phyloP scores from a whole-genome alignment of 2,329 filamentous ascomycete species.

The Byssoonygena ceratinophila region DNA sequence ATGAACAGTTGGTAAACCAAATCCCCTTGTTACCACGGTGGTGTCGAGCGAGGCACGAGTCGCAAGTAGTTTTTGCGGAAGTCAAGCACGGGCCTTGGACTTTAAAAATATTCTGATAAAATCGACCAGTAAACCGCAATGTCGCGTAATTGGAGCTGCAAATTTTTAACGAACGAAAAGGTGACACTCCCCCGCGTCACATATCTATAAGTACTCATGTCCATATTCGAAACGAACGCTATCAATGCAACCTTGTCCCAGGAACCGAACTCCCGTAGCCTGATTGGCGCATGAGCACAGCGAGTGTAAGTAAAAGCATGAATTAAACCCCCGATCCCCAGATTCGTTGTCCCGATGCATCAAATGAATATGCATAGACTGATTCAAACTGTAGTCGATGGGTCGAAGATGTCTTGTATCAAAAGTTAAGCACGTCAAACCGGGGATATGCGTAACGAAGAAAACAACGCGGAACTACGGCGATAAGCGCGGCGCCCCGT shows the following conservation, averaged over 20 bases:
- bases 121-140: neutral
- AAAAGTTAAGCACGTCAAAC: neutral
- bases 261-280: conserved; percentile 7
- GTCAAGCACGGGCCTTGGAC: neutral
- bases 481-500: neutral
- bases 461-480: neutral
- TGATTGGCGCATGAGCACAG: conserved; percentile 13
- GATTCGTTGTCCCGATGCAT: conserved; percentile 2
- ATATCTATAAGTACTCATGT: conserved; percentile 13
- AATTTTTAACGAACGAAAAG: conserved; percentile 7
- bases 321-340: conserved; percentile 11
- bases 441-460: conserved; percentile 1
- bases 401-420: conserved; percentile 4
- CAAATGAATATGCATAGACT: conserved; percentile 5
- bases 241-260: conserved; percentile 9
- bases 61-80: neutral
- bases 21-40: too few relatives aligned
- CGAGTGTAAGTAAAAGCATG: conserved; percentile 23
- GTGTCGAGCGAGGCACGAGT: too few relatives aligned
- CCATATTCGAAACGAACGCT: conserved; percentile 11
- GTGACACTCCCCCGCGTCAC: conserved; percentile 3
- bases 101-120: neutral
- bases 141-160: neutral
- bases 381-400: conserved; percentile 1
- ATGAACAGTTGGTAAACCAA: too few relatives aligned